Percentiles rank a stretch among this genome's conserved stretches.
Evolutionary conservation across 2,329 filamentous ascomycete species (phyloP).

Genomic region (Verticillium isaacii): DNA sequence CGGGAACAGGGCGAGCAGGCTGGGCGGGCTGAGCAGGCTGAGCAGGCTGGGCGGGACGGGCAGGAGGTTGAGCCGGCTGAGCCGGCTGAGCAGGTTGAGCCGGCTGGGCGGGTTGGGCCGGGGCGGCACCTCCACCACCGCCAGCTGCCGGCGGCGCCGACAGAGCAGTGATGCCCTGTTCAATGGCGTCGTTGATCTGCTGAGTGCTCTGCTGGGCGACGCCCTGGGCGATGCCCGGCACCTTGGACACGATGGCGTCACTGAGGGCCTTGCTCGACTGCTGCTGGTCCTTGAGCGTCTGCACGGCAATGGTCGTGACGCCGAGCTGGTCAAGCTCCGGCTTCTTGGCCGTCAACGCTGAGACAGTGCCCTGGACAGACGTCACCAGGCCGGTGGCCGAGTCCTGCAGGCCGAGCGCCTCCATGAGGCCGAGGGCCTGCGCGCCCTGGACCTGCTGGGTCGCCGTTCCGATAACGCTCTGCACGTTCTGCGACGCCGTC

Average conservation of each 20-base stretch:
- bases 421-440: conserved; percentile 15
- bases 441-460: conserved; percentile 21
- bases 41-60: not conserved
- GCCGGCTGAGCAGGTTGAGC: not conserved
- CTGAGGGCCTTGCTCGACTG: conserved; percentile 14
- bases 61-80: not conserved
- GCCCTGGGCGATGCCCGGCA: conserved; percentile 19
- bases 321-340: conserved; percentile 19
- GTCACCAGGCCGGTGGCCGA: conserved; percentile 14
- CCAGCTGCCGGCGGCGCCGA: conserved; percentile 5
- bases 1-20: not conserved
- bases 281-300: conserved; percentile 19
- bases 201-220: conserved; percentile 20
- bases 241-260: conserved; percentile 19
- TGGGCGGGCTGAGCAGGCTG: not conserved
- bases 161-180: conserved; percentile 14
- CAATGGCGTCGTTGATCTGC: conserved; percentile 17
- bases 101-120: conserved; percentile 2
- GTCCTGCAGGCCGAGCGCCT: conserved; percentile 16
- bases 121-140: conserved; percentile 1
- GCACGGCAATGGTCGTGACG: conserved; percentile 16
- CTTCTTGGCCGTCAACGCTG: conserved; percentile 18
- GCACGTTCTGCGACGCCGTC: conserved; percentile 17
- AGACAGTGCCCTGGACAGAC: conserved; percentile 16
- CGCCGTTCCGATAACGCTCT: conserved; percentile 13